Evolutionary conservation across 108 stramenopile species (phyloP).

Genomic region (Parietichytrium sp.): DNA sequence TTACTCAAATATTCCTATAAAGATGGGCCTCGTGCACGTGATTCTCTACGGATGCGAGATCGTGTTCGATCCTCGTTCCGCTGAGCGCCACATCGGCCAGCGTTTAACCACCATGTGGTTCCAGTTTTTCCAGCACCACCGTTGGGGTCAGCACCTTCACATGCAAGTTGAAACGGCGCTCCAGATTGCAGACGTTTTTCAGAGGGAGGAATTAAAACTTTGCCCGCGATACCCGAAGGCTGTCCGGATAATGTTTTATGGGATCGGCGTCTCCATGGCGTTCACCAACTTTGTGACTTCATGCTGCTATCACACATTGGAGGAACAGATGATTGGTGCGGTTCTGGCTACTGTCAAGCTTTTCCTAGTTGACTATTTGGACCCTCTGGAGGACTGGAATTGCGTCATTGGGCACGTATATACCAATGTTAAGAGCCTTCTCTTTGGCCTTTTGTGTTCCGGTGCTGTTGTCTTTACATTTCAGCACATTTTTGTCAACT

Average conservation of each 20-base stretch:
- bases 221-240: background rate
- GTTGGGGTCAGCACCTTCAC: conserved; percentile 35
- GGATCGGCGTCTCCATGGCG: background rate
- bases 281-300: conserved; percentile 25
- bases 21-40: background rate
- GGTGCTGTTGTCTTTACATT: background rate
- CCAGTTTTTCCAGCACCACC: conserved; percentile 18
- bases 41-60: conserved; percentile 10
- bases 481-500: too few relatives aligned
- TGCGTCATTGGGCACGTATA: background rate
- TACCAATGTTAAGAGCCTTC: background rate
- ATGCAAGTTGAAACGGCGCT: conserved; percentile 11
- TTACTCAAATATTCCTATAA: conserved; percentile 39
- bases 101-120: conserved; percentile 5
- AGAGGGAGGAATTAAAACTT: background rate
- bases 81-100: conserved; percentile 23
- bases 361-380: background rate
- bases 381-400: background rate
- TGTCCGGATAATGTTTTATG: background rate
- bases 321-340: conserved; percentile 3
- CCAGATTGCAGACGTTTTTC: background rate
- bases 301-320: background rate
- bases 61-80: background rate
- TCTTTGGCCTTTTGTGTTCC: background rate
- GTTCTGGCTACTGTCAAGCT: background rate